Evolutionary conservation across 305 asterid genomes (phyloP), one percentile per base, ranked within the genome.

Genomic region (Nicotiana rustica): DNA sequence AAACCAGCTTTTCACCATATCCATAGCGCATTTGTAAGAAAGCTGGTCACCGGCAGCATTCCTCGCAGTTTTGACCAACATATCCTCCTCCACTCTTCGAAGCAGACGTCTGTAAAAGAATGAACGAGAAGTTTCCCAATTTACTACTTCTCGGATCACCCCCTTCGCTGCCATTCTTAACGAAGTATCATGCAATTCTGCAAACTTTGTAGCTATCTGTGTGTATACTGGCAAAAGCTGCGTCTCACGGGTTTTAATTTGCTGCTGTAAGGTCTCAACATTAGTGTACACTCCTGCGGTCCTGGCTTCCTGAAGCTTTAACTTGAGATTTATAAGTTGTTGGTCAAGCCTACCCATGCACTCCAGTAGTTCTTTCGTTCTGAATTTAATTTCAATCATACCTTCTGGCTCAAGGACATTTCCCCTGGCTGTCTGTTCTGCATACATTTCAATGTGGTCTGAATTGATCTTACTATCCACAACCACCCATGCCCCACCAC

Each of bases 401-500:
- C 99, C 99, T 87, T 97, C 97, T 0, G 99, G 98, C 90, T 97
- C 99, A 9, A 97, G 97, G 65, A 97, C 99, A 81, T 95, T 97
- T 60, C 99, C 99, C 82, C 90, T 92, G 21, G 99, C 99, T 2
- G 99, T 92, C 67, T 83, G 87, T 73, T 97, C 99, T 3, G 99
- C 99, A 33, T 93, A 97, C 99, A 97, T 97, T 77, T 97, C 99
- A 4, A 97, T 85, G 79, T 92, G 98, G 69, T 97, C 95, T 0
- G 98, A 97, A 76, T 97, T 97, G 89, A 97, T 97, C 90, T 91
- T 92, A 84, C 98, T 93, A 85, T 97, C 99, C 12, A 97, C 90
- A 49, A 97, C 98, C 81, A 97, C 99, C 99, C 99, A 97, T 3
- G 98, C 99, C 68, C 99, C 99, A 85, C 99, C 99, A n/a, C 98